Conservation (phyloP, 352 stramenopile species). For the Pythium aristosporum region DNA sequence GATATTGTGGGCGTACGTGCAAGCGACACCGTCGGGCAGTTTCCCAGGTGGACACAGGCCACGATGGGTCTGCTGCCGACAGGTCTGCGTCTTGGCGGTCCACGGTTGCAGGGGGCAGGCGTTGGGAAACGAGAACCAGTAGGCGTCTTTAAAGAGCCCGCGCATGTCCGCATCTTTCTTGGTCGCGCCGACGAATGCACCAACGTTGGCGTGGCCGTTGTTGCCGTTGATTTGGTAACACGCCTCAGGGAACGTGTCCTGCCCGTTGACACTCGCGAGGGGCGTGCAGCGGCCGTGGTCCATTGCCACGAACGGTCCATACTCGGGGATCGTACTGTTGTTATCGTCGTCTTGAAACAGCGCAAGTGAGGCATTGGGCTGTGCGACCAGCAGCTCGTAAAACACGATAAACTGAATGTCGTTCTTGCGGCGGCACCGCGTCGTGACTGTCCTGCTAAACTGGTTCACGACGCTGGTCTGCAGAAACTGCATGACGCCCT, state of each 20-base stretch:
- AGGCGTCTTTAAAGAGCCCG: conserved; percentile 65
- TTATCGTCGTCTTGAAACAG: conserved; percentile 47
- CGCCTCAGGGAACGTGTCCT: conserved; percentile 39
- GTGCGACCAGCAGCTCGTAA: conserved; percentile 69
- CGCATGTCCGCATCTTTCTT: conserved; percentile 47
- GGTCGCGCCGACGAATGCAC: conserved; percentile 61
- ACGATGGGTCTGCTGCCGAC: conserved; percentile 14
- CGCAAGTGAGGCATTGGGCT: conserved; percentile 75
- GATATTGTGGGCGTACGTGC: conserved; percentile 37
- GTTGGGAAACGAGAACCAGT: conserved; percentile 84
- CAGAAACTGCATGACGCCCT: conserved; percentile 83
- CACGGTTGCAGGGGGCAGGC: conserved; percentile 55
- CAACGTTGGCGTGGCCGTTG: conserved; percentile 56
- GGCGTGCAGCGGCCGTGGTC: conserved; percentile 64
- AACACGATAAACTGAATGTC: conserved; percentile 78
- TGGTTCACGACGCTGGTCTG: conserved; percentile 84
- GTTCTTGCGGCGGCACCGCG: conserved; percentile 76
- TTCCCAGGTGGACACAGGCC: conserved; percentile 29
- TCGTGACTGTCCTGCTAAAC: conserved; percentile 48
- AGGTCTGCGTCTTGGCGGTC: conserved; percentile 30
- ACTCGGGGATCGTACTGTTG: conserved; percentile 39
- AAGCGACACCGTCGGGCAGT: conserved; percentile 32
- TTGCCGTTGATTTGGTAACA: conserved; percentile 79
- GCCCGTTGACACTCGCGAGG: conserved; percentile 25
- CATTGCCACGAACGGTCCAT: conserved; percentile 67